Evolutionary conservation across 306 rosid species (phyloP).

Genomic region (Sicyos baderoa): DNA sequence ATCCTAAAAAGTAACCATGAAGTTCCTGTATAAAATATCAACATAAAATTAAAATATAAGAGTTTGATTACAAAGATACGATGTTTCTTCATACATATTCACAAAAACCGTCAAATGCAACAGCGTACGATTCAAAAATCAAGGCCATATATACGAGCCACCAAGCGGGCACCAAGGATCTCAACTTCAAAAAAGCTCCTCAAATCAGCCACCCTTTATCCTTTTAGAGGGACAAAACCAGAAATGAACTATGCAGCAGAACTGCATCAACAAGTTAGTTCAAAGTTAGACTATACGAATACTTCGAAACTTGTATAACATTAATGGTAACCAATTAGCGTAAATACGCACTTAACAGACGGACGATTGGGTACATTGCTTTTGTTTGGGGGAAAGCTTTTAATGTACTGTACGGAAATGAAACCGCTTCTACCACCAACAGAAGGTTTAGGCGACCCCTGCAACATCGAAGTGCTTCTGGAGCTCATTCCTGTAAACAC

Average conservation of each 20-base stretch:
- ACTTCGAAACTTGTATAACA: neutral
- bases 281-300: neutral
- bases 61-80: neutral
- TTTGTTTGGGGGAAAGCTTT: conserved; percentile 11
- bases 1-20: neutral
- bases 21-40: neutral
- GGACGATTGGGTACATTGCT: neutral
- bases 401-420: conserved; percentile 19
- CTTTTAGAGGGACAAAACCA: conserved; percentile 1
- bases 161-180: neutral
- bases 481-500: conserved; percentile 19
- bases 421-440: conserved; percentile 17
- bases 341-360: conserved; percentile 8
- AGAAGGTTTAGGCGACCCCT: conserved; percentile 20
- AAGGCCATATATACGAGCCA: conserved; percentile 4
- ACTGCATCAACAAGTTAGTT: conserved; percentile 10
- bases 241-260: conserved; percentile 10
- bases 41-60: neutral
- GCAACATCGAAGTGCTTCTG: conserved; percentile 15
- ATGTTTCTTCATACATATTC: neutral
- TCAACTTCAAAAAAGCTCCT: conserved; percentile 5
- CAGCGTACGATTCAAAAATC: neutral
- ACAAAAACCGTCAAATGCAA: neutral
- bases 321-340: neutral
- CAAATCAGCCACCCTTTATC: neutral